Evolutionary conservation across 768 basidiomycete species (phyloP), one percentile per base, ranked within the genome.

Genomic region (Amanita exitialis): DNA sequence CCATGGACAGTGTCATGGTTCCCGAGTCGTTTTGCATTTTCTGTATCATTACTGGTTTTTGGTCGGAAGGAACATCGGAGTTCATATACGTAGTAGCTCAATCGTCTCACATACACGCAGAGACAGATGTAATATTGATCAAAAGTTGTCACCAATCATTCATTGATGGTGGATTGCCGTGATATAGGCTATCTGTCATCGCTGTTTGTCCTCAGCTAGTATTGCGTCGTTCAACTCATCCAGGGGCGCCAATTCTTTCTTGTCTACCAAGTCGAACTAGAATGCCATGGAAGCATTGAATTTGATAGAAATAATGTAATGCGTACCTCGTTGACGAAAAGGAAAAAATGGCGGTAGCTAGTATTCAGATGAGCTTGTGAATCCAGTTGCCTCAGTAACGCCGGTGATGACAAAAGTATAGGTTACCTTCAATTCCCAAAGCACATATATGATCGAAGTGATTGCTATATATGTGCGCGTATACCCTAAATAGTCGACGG

Each of bases 401-500:
- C 16, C 32, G 42, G 23, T 18, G n/a, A 20, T 36, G 35, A 13
- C 34, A 36, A 12, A 18, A 15, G 36, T 34, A 12, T 5, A 46
- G 30, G 61, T 36, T 54, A 95, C 95, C 95, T 79, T 99, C 96
- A 47, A 99, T 97, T 4, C 94, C 94, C 42, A 99, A 70, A 12
- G 96, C 96, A 65, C 95, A 98, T 53, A 98, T 90, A 60, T 98
- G 95, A 60, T 98, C 96, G 65, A 99, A 98, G 67, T 99, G 96
- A 58, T 92, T 95, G 74, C 93, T 95, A 73, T 99, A 99, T 62
- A 98, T 83, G 65, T 99, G 96, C 16, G 93, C 96, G 64, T 99
- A 99, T 37, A 99, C 89, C 15, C 96, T 80, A 77, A 99, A 99
- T 50, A 99, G 66, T 23, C 96, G 80, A 41, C 96, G 79, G 52